Conservation (phyloP, 805 yeast genomes). For the Ogataea parapolymorpha region DNA sequence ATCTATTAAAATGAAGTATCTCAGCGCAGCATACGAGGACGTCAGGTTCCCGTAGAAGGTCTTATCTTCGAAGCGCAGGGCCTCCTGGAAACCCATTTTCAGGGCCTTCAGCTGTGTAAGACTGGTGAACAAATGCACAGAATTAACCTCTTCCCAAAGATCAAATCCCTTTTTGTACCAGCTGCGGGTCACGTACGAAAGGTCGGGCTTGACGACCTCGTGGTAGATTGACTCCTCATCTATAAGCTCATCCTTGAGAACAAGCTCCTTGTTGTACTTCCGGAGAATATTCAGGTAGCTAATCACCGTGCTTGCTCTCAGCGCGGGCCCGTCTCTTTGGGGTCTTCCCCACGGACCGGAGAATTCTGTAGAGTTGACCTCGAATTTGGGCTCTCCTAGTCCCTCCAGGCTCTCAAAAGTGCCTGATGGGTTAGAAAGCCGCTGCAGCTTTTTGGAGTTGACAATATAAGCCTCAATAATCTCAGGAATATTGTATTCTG, state of each 20-base stretch:
- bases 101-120: constrained; percentile 72
- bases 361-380: constrained; percentile 62
- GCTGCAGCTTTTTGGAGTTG: constrained; percentile 58
- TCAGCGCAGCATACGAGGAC: constrained; percentile 33
- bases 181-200: constrained; percentile 53
- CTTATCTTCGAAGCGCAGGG: constrained; percentile 30
- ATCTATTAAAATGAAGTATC: constrained; percentile 37
- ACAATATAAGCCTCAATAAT: constrained; percentile 59
- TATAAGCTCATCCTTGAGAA: constrained; percentile 29
- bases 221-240: constrained; percentile 40
- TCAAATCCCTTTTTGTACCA: constrained; percentile 78
- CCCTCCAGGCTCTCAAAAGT: constrained; percentile 48
- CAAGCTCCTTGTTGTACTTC: constrained; percentile 27
- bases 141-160: constrained; percentile 85
- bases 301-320: constrained; percentile 64
- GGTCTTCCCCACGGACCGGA: constrained; percentile 86
- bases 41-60: constrained; percentile 32
- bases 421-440: constrained; percentile 69
- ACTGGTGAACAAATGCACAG: constrained; percentile 76
- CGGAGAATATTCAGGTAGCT: constrained; percentile 48
- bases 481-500: constrained; percentile 16
- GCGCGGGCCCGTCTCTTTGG: constrained; percentile 92
- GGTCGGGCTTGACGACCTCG: constrained; percentile 63
- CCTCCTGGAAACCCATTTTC: constrained; percentile 47
- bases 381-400: constrained; percentile 89